phyloP scores from a whole-genome alignment of 768 basidiomycete species.

The Hericium erinaceus region DNA sequence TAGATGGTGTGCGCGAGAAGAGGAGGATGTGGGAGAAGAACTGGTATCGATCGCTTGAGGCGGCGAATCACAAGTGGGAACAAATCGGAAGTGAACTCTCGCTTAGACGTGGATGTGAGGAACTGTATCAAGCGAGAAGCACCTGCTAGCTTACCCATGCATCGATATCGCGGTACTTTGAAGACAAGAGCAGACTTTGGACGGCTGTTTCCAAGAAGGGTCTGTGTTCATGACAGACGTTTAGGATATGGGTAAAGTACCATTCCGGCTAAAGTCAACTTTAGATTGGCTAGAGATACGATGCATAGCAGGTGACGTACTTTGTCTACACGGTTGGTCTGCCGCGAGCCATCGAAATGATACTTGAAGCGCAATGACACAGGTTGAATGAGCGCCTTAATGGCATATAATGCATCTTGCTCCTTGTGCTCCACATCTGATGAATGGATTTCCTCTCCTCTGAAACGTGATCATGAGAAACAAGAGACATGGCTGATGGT shows the following conservation, averaged over 20 bases:
- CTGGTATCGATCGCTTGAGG: conserved; percentile 62
- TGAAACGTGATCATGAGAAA: conserved; percentile 16
- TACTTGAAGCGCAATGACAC: conserved; percentile 85
- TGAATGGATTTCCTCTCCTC: conserved; percentile 42
- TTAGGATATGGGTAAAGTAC: conserved; percentile 89
- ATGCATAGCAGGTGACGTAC: conserved; percentile 25
- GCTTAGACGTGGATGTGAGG: conserved; percentile 31
- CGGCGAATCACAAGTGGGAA: conserved; percentile 73
- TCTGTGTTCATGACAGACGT: conserved; percentile 78
- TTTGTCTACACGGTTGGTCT: conserved; percentile 92
- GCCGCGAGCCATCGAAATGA: conserved; percentile 82
- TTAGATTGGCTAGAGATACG: background rate
- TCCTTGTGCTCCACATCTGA: conserved; percentile 17
- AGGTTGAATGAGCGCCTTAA: conserved; percentile 79
- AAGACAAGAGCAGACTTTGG: conserved; percentile 58
- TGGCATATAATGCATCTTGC: conserved; percentile 64
- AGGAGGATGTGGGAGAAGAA: conserved; percentile 67
- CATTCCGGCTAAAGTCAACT: conserved; percentile 71
- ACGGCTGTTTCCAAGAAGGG: conserved; percentile 69
- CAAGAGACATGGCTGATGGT: conserved; percentile 1
- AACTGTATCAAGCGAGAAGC: background rate
- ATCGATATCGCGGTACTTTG: conserved; percentile 54
- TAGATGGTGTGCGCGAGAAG: conserved; percentile 94
- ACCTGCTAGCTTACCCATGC: conserved; percentile 52
- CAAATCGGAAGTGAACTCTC: conserved; percentile 74